phyloP scores from a whole-genome alignment of 2,329 filamentous ascomycete genomes.

The Ophiostoma ulmi region DNA sequence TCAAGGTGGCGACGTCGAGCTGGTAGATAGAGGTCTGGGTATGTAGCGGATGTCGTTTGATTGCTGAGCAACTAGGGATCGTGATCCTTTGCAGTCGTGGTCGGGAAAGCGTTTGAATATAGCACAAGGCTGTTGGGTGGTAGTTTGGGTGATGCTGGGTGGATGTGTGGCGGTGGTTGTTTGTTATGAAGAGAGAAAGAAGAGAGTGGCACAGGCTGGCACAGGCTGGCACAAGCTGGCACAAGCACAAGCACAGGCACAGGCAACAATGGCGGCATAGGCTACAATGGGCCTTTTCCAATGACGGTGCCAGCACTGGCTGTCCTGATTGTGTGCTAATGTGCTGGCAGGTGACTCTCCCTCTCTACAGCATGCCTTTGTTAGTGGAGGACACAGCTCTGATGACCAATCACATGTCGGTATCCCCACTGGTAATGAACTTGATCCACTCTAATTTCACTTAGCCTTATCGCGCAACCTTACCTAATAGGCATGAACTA shows the following conservation, averaged over 20 bases:
- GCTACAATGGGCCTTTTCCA: neutral
- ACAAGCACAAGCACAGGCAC: neutral
- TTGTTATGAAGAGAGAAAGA: slow-evolving; percentile 2
- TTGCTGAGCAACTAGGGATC: neutral
- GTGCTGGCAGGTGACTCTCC: slow-evolving; percentile 19
- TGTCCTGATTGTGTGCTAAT: neutral
- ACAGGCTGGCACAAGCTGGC: neutral
- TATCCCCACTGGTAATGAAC: neutral
- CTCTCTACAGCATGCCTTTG: slow-evolving; percentile 3
- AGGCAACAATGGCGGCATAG: neutral
- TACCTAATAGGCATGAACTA: slow-evolving; percentile 3
- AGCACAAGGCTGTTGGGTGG: neutral
- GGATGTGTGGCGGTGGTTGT: slow-evolving; percentile 10
- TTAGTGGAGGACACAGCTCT: neutral
- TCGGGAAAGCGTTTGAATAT: neutral
- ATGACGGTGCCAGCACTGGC: slow-evolving; percentile 1
- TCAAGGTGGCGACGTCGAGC: neutral
- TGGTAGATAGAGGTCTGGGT: neutral
- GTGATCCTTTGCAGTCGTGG: neutral
- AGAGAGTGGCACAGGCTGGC: neutral
- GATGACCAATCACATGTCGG: slow-evolving; percentile 11
- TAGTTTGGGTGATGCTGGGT: neutral
- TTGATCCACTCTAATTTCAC: slow-evolving; percentile 14
- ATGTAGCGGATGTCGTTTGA: neutral
- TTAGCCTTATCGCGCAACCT: slow-evolving; percentile 16